Conservation (phyloP, 1,284 basidiomycete genomes). For the Pseudozyma flocculosa region DNA sequence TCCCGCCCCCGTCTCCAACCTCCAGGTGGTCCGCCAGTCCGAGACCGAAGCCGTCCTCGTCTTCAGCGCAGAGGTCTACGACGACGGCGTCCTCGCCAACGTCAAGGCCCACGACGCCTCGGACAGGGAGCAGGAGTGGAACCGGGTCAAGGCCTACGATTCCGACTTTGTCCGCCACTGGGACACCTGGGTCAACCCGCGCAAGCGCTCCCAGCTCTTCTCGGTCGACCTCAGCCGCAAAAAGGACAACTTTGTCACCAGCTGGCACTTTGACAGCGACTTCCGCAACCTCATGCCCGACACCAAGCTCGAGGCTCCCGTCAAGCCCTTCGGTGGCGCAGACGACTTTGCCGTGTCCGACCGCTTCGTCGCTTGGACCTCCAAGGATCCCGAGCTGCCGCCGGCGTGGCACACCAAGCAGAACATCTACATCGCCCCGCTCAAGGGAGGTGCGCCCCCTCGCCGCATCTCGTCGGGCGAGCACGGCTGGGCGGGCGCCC, state of each 20-base stretch:
- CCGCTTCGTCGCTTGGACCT: slow-evolving; percentile 27
- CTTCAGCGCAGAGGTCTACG: slow-evolving; percentile 39
- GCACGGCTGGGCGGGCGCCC: slow-evolving; percentile 29
- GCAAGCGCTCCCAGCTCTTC: slow-evolving; percentile 35
- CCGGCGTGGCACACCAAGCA: slow-evolving; percentile 42
- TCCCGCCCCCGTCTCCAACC: slow-evolving; percentile 5
- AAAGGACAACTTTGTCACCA: slow-evolving; percentile 1
- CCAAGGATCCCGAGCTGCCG: slow-evolving; percentile 34
- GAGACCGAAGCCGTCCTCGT: slow-evolving; percentile 10
- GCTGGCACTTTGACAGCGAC: slow-evolving; percentile 6
- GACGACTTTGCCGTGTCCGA: slow-evolving; percentile 26
- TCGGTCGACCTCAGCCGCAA: slow-evolving; percentile 13
- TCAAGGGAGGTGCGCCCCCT: slow-evolving; percentile 12
- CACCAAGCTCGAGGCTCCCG: slow-evolving; percentile 33
- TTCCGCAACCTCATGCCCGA: slow-evolving; percentile 21
- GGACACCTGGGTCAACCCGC: slow-evolving; percentile 34
- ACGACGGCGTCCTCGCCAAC: slow-evolving; percentile 24
- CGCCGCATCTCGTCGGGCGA: slow-evolving; percentile 7
- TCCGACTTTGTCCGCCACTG: slow-evolving; percentile 32
- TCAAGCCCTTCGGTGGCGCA: slow-evolving; percentile 34
- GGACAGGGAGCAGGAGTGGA: slow-evolving; percentile 18
- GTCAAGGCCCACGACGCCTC: slow-evolving; percentile 18
- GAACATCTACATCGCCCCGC: slow-evolving; percentile 25
- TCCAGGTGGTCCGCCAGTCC: slow-evolving; percentile 1
- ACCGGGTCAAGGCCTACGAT: slow-evolving; percentile 27